These are phyloP conservation scores for Fusarium camptoceras DNA, from an alignment of 2,329 filamentous ascomycete genomes.

Conservation along the genomic window DNA sequence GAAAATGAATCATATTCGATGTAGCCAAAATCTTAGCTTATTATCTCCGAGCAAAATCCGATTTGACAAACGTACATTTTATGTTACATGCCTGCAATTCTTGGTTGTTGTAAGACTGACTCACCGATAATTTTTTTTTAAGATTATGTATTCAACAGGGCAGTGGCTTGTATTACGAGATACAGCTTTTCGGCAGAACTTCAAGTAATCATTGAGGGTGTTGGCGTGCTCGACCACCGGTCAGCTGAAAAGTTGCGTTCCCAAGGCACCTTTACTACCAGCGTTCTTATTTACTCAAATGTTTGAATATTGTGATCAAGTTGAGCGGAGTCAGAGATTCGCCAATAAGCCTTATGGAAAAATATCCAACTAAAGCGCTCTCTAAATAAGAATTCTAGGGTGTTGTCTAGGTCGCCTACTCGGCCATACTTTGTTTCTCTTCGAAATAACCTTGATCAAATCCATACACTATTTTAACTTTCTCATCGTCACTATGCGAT, in stretches of 20 bases:
- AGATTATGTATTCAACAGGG: not conserved
- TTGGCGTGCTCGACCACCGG: no score
- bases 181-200: no score
- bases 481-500: not conserved
- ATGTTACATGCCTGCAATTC: not conserved
- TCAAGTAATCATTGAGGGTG: no score
- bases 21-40: not conserved
- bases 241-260: no score
- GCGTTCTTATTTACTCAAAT: no score
- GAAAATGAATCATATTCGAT: not conserved
- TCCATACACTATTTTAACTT: constrained; percentile 14
- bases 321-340: no score
- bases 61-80: not conserved
- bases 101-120: fast-evolving
- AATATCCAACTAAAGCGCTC: no score
- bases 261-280: no score
- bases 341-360: no score
- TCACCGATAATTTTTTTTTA: no score
- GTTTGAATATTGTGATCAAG: no score
- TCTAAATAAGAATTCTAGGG: not conserved
- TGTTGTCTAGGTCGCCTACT: not conserved
- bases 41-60: not conserved
- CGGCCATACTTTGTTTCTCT: constrained; percentile 5
- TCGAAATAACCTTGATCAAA: constrained; percentile 13
- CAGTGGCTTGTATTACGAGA: not conserved